Evolutionary conservation across 352 stramenopile species (phyloP).

Genomic region (Pythium phragmiticola): DNA sequence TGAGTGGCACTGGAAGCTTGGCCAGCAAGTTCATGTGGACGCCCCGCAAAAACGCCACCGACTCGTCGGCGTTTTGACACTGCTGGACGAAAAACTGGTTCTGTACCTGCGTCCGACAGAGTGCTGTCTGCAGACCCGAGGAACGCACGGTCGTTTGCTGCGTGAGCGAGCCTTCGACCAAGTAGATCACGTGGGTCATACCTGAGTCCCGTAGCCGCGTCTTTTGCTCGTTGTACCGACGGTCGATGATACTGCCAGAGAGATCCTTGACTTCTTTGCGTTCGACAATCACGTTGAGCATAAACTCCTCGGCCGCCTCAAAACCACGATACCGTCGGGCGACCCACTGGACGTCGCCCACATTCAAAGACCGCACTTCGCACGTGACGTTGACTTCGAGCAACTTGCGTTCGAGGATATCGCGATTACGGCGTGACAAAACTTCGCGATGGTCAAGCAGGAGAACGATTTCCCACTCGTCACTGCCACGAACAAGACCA

Average conservation of each 20-base stretch:
- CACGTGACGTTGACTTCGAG: constrained; percentile 74
- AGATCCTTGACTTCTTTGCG: constrained; percentile 80
- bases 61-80: constrained; percentile 75
- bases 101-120: constrained; percentile 79
- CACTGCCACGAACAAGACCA: constrained; percentile 30
- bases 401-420: constrained; percentile 79
- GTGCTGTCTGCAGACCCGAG: constrained; percentile 60
- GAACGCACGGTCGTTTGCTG: constrained; percentile 68
- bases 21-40: constrained; percentile 64
- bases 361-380: constrained; percentile 72
- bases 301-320: constrained; percentile 40
- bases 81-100: constrained; percentile 85
- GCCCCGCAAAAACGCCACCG: constrained; percentile 63
- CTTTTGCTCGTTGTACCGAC: constrained; percentile 81
- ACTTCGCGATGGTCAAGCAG: constrained; percentile 84
- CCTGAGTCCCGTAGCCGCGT: constrained; percentile 58
- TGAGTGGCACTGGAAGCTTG: constrained; percentile 39
- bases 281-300: constrained; percentile 84
- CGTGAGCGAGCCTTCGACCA: constrained; percentile 77
- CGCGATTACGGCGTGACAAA: constrained; percentile 64
- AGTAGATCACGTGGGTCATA: constrained; percentile 78
- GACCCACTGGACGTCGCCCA: constrained; percentile 83
- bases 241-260: constrained; percentile 82
- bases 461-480: constrained; percentile 78
- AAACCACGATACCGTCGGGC: constrained; percentile 42